A percentile compares a stretch with the other conserved stretches of the same genome.
Conservation (phyloP, 768 basidiomycete genomes). For the Leccinum imitatum region DNA sequence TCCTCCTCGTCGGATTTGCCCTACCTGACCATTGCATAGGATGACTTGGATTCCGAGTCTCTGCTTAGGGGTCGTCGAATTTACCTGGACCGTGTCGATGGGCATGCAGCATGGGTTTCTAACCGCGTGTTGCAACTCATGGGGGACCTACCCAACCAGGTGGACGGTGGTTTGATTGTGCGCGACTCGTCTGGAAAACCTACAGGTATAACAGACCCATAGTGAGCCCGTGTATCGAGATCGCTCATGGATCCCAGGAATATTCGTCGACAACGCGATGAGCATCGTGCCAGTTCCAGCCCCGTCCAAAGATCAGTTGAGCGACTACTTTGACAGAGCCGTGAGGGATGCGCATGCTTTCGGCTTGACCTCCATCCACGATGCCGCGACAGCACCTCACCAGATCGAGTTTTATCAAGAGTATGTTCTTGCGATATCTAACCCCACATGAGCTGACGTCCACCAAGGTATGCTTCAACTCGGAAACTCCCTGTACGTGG, state of each 20-base stretch:
- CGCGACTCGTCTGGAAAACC: constrained; percentile 61
- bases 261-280: constrained; percentile 91
- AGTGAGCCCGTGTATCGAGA: background rate
- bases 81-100: constrained; percentile 73
- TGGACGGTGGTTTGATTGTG: constrained; percentile 77
- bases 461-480: constrained; percentile 62
- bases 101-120: constrained; percentile 87
- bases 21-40: constrained; percentile 39
- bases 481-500: constrained; percentile 64
- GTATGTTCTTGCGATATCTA: constrained; percentile 37
- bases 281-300: constrained; percentile 63
- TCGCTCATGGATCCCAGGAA: constrained; percentile 38
- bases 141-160: constrained; percentile 53
- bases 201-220: constrained; percentile 47
- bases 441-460: constrained; percentile 1
- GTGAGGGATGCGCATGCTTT: constrained; percentile 68
- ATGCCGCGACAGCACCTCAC: constrained; percentile 57
- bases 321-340: constrained; percentile 63
- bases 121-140: constrained; percentile 65
- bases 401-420: constrained; percentile 63
- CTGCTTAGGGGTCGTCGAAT: constrained; percentile 70
- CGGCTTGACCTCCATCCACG: constrained; percentile 87
- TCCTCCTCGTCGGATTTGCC: constrained; percentile 8
- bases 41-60: constrained; percentile 70
- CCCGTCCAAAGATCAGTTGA: constrained; percentile 54